These are phyloP conservation scores for Spizellomyces sp. DNA, from an alignment of 192 early-diverging fungal genomes.

Conservation along the genomic window DNA sequence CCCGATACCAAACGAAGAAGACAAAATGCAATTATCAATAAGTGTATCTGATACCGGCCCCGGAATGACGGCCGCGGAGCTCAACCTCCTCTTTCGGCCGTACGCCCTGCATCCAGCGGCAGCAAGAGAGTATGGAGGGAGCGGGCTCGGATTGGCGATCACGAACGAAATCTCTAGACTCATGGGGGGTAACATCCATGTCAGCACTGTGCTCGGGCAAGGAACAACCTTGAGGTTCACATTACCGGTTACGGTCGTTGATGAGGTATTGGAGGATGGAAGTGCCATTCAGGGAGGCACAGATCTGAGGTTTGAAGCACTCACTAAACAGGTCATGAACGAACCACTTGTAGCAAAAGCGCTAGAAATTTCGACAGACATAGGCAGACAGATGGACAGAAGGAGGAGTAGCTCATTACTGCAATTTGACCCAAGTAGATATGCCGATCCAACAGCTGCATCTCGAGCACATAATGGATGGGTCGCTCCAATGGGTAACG, in stretches of 20 bases:
- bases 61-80: background rate
- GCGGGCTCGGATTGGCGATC: slow-evolving; percentile 28
- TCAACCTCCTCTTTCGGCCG: slow-evolving; percentile 20
- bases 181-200: slow-evolving; percentile 24
- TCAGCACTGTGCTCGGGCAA: slow-evolving; percentile 6
- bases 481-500: no score
- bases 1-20: no score
- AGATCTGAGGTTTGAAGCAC: slow-evolving; percentile 1
- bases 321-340: slow-evolving; percentile 13
- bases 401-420: background rate
- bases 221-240: slow-evolving; percentile 6
- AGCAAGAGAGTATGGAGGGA: slow-evolving; percentile 24
- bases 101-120: slow-evolving; percentile 12
- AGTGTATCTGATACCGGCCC: no score
- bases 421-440: background rate
- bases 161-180: slow-evolving; percentile 16
- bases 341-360: slow-evolving; percentile 5
- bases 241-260: slow-evolving; percentile 1
- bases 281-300: no score
- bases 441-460: background rate
- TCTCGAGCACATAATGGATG: no score
- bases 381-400: background rate
- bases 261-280: background rate
- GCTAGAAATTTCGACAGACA: background rate
- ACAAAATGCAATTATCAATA: no score